Conservation (phyloP, 2,329 filamentous ascomycete genomes). For the Leptographium flavum region DNA sequence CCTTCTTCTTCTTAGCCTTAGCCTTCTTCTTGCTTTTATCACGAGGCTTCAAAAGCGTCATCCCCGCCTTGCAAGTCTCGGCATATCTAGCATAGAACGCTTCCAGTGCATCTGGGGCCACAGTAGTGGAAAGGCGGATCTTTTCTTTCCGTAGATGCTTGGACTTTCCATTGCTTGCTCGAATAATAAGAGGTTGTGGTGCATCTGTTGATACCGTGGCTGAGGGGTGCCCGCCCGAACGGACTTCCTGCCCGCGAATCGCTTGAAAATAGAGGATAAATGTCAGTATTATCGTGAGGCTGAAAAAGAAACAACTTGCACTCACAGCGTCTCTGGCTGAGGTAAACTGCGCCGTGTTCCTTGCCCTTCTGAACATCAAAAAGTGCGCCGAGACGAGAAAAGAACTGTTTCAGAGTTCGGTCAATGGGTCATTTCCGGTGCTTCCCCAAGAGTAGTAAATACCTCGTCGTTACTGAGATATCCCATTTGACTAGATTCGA, state of each 20-base stretch:
- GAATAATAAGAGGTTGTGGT: constrained; percentile 61
- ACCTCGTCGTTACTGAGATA: constrained; percentile 27
- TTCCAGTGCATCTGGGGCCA: constrained; percentile 62
- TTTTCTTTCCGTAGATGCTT: constrained; percentile 41
- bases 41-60: constrained; percentile 81
- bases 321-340: constrained; percentile 65
- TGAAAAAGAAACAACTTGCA: not conserved
- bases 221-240: not conserved
- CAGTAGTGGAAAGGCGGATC: constrained; percentile 70
- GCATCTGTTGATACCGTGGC: constrained; percentile 16
- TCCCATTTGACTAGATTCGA: constrained; percentile 13
- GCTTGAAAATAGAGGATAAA: not conserved
- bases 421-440: too few species aligned
- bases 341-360: constrained; percentile 58
- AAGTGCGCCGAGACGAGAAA: constrained; percentile 50
- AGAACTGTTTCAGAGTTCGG: constrained; percentile 44
- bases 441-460: not conserved
- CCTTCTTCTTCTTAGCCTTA: constrained; percentile 60
- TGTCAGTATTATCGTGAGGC: not conserved
- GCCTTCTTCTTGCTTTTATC: constrained; percentile 79
- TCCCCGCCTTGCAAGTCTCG: constrained; percentile 78
- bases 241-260: constrained; percentile 1
- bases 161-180: constrained; percentile 68
- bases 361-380: constrained; percentile 53
- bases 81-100: constrained; percentile 75